Evolutionary conservation across 306 rosid genomes (phyloP), one percentile per base, ranked within the genome.

Genomic region (Ziziphus jujuba): DNA sequence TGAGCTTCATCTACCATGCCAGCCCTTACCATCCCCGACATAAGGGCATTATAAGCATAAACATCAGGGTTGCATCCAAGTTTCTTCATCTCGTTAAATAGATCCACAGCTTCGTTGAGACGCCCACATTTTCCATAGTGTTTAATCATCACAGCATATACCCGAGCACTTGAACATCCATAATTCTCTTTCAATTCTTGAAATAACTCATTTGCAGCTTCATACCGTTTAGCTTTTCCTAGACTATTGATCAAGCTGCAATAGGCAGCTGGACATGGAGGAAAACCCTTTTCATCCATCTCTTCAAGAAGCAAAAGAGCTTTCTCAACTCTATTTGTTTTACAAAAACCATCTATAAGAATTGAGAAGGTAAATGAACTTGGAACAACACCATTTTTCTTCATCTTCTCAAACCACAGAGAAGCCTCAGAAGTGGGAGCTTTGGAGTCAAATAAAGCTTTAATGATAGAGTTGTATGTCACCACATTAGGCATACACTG

Each of bases 81-180:
- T 75, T 59, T 83, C 78, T 81, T 82, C 96, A 90, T 88, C 83
- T 93, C 97, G 13, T 80, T 66, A 59, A 93, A 93, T 71, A 88
- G 87, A 75, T 76, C 88, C 61, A 83, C 31, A 36, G 98, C 91
- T 66, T 88, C 98, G 65, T 70, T 71, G 3, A 88, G 73, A 35
- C 90, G 84, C 43, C 97, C 96, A 23, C 95, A 84, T 74, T 88
- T 93, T 73, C 98, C 98, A 21, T 84, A 86, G 73, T 87, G 97
- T 75, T 88, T 93, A 54, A 93, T 93, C 98, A 93, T 93, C 77
- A 93, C 98, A 1, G 96, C 98, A 71, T 90, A 93, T 36, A 92
- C 98, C 58, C 96, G 90, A 73, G 97, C 96, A 74, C 97, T 93
- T 2, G 97, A 84, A 64, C 55, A 31, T 54, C 96, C 97, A 21